These are phyloP conservation scores for Ceratonia siliqua DNA, from an alignment of 306 rosid genomes.

Conservation along the genomic window DNA sequence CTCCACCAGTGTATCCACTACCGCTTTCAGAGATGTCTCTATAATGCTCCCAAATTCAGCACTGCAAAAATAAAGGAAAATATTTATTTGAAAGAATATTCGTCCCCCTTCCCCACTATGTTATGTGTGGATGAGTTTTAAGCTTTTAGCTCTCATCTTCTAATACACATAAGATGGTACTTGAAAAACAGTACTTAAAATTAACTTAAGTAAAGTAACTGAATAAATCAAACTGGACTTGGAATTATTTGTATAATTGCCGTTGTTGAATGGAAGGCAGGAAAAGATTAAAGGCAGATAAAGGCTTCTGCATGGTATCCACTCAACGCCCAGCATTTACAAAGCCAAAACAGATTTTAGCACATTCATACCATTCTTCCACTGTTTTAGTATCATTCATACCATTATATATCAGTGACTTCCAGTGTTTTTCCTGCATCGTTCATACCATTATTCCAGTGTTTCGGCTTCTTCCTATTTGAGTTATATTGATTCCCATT, in stretches of 20 bases:
- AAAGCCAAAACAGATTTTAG: too few relatives aligned
- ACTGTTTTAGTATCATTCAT: too few relatives aligned
- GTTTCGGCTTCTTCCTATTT: too few relatives aligned
- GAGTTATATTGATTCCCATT: too few relatives aligned
- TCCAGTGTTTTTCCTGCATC: too few relatives aligned
- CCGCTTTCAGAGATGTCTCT: constrained; percentile 56
- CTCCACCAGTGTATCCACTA: constrained; percentile 54
- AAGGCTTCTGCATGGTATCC: background rate
- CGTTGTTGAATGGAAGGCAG: background rate
- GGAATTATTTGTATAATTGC: background rate
- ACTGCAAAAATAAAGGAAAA: constrained; percentile 41
- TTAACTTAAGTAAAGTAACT: too few relatives aligned
- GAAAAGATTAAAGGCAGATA: background rate
- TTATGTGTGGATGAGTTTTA: too few relatives aligned
- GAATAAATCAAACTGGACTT: background rate
- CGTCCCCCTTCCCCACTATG: too few relatives aligned
- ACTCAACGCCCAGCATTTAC: too few relatives aligned
- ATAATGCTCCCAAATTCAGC: constrained; percentile 65
- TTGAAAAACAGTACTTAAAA: background rate
- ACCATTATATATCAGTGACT: too few relatives aligned
- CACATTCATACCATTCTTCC: too few relatives aligned
- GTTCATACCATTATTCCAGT: too few relatives aligned
- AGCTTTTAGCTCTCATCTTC: background rate
- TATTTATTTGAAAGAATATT: constrained; percentile 5
- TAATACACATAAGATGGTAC: background rate